A percentile compares a stretch with the other conserved stretches of the same genome.
These are phyloP conservation scores for Rhodosporidiobolus sp. DNA, from an alignment of 768 basidiomycete species.

Conservation along the genomic window DNA sequence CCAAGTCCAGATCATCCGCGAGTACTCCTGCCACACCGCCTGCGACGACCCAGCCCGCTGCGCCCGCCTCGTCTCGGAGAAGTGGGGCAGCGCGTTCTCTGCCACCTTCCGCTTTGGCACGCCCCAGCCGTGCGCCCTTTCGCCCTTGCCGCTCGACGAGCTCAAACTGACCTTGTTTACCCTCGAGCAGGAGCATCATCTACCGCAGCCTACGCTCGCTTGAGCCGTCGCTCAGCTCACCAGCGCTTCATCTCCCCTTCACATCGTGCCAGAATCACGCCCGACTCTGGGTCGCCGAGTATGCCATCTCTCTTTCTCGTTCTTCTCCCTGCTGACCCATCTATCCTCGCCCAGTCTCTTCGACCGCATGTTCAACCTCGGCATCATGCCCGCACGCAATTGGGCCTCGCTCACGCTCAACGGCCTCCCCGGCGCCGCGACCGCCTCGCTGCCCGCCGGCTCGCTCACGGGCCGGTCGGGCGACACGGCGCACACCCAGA, in stretches of 20 bases:
- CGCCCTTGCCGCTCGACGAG: not conserved
- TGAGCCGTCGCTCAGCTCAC: conserved; percentile 72
- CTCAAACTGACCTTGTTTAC: too few species aligned
- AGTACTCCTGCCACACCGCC: conserved; percentile 77
- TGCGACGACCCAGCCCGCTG: conserved; percentile 78
- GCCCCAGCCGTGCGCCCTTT: conserved; percentile 16
- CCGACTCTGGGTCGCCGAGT: conserved; percentile 78
- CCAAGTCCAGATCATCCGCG: conserved; percentile 78
- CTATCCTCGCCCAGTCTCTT: not conserved
- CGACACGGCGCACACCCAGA: not conserved
- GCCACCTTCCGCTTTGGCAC: conserved; percentile 51
- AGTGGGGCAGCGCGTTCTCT: conserved; percentile 84
- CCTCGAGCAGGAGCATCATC: conserved; percentile 69
- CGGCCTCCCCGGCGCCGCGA: not conserved
- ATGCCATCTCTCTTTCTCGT: conserved; percentile 65
- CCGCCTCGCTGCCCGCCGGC: too few species aligned
- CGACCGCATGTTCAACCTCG: conserved; percentile 23
- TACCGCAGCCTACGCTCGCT: conserved; percentile 85
- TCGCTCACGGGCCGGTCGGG: not conserved
- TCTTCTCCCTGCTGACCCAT: conserved; percentile 52
- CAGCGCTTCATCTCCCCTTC: conserved; percentile 78
- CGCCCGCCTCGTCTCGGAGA: conserved; percentile 82
- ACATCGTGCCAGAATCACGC: conserved; percentile 84
- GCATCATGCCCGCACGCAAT: conserved; percentile 11
- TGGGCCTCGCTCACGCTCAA: conserved; percentile 22